These are phyloP conservation scores for Trypanosoma lewisi DNA, from an alignment of 208 protist species.

Conservation along the genomic window DNA sequence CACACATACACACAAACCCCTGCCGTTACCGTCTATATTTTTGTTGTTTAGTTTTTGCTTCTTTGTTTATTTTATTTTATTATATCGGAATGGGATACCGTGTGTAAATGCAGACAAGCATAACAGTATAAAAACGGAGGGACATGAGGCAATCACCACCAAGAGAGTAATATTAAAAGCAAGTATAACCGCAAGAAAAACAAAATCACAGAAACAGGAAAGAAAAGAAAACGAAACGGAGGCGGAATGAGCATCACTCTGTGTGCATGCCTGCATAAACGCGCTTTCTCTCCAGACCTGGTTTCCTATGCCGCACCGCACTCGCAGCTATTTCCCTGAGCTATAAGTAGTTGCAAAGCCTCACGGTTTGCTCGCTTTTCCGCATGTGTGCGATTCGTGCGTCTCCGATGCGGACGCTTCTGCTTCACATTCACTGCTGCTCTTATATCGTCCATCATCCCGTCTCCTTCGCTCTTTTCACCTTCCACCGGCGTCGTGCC, in stretches of 20 bases:
- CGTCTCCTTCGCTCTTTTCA: background rate
- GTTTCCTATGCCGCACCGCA: background rate
- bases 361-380: slow-evolving; percentile 19
- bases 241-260: background rate
- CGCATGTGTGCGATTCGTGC: slow-evolving; percentile 26
- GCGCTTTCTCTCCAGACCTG: background rate
- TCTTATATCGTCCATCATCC: background rate
- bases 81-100: no score
- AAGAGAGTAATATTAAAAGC: background rate
- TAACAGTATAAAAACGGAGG: no score
- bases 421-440: background rate
- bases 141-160: no score
- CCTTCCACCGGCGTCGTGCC: background rate
- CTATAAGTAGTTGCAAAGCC: background rate
- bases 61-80: no score
- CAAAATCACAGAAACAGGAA: background rate
- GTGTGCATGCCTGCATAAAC: no score
- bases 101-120: no score
- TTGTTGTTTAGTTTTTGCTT: no score
- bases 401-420: slow-evolving; percentile 12
- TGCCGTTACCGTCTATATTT: no score
- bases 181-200: background rate
- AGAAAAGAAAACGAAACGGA: background rate
- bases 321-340: background rate
- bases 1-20: no score